A percentile compares a stretch with the other conserved stretches of the same genome.
Conservation (phyloP, 305 asterid genomes). For the Lippia alba region DNA sequence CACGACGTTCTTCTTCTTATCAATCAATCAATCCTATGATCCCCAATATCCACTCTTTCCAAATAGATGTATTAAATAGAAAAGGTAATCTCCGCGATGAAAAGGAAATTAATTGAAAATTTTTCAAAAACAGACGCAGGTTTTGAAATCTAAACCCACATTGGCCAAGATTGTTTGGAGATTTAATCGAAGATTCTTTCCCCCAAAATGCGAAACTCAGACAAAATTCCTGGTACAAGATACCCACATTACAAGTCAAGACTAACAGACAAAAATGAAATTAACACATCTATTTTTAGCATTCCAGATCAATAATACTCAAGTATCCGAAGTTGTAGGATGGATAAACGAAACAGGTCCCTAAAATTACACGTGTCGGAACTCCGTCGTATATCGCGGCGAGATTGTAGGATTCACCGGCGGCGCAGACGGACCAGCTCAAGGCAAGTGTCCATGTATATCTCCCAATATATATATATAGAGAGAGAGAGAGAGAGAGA, state of each 20-base stretch:
- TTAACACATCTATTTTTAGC: constrained; percentile 37
- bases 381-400: constrained; percentile 32
- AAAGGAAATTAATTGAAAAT: not conserved
- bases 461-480: not conserved
- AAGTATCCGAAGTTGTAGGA: constrained; percentile 9
- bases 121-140: not conserved
- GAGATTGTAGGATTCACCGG: constrained; percentile 31
- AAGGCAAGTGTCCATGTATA: constrained; percentile 3
- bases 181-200: constrained; percentile 21
- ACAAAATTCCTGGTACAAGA: not conserved
- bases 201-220: constrained; percentile 7
- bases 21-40: constrained; percentile 29
- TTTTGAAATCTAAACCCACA: constrained; percentile 29
- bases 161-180: not conserved
- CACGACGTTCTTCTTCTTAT: constrained; percentile 17
- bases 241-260: constrained; percentile 30
- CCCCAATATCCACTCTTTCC: not conserved
- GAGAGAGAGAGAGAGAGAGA: not conserved
- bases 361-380: not conserved
- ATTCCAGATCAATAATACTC: constrained; percentile 23
- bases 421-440: constrained; percentile 20
- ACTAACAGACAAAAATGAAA: constrained; percentile 12
- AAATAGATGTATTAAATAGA: constrained; percentile 5
- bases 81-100: not conserved
- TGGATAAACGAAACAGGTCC: constrained; percentile 15